Percentiles rank a stretch among this genome's conserved stretches.
Conservation (phyloP, 306 rosid genomes). For the Trifolium fragiferum region DNA sequence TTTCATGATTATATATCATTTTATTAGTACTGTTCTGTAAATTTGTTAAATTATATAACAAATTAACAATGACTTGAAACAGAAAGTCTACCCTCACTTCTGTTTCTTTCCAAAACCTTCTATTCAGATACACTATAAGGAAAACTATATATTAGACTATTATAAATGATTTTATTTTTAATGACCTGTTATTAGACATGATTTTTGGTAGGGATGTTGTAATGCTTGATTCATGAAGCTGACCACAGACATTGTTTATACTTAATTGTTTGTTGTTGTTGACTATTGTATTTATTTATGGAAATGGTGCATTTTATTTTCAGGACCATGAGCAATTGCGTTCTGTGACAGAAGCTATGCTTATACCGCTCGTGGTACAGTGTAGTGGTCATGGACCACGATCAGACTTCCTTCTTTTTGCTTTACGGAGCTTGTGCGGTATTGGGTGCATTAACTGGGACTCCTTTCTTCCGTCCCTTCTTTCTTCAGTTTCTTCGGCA, state of each 20-base stretch:
- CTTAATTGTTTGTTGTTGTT: background rate
- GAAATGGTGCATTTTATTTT: constrained; percentile 37
- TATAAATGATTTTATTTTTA: too few species aligned
- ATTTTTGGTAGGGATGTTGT: too few species aligned
- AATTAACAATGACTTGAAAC: too few species aligned
- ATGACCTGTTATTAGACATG: too few species aligned
- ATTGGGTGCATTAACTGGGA: constrained; percentile 93
- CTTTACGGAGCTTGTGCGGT: constrained; percentile 73
- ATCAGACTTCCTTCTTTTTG: constrained; percentile 89
- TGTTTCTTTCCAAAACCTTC: too few species aligned
- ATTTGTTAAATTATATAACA: too few species aligned
- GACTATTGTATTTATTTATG: background rate
- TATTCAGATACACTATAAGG: too few species aligned
- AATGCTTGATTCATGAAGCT: too few species aligned
- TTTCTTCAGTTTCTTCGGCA: constrained; percentile 75
- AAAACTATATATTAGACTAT: too few species aligned
- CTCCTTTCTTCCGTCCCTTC: constrained; percentile 79
- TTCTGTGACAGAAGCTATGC: constrained; percentile 79
- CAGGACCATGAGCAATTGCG: constrained; percentile 95
- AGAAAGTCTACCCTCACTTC: too few species aligned
- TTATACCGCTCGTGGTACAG: constrained; percentile 80
- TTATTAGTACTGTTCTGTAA: too few species aligned
- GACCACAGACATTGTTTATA: background rate
- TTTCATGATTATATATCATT: too few species aligned
- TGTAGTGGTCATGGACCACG: constrained; percentile 91